A percentile compares a stretch with the other conserved stretches of the same genome.
phyloP scores from a whole-genome alignment of 139 green algal genomes.

The Dunaliella primolecta region DNA sequence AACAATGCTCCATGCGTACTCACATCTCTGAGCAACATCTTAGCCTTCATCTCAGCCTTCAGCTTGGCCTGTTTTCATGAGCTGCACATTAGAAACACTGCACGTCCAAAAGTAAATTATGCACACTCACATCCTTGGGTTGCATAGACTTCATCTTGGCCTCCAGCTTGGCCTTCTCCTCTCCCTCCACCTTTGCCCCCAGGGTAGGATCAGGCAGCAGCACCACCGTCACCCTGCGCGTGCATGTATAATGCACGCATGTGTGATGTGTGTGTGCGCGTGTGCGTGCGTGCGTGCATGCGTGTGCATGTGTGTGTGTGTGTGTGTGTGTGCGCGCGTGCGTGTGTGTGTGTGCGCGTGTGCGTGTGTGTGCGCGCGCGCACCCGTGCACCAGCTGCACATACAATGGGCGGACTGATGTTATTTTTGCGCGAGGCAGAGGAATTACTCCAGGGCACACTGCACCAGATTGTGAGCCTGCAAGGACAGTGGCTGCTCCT shows the following conservation, averaged over 20 bases:
- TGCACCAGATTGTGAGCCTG: too few species aligned
- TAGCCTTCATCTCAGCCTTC: too few species aligned
- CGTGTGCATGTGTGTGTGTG: slow-evolving; percentile 41
- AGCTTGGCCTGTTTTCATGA: too few species aligned
- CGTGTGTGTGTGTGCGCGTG: neutral
- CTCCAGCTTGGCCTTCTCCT: slow-evolving; percentile 67
- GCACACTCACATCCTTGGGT: slow-evolving; percentile 52
- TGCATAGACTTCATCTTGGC: slow-evolving; percentile 42
- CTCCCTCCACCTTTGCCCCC: slow-evolving; percentile 60
- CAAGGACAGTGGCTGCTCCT: too few species aligned
- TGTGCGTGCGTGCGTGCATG: slow-evolving; percentile 38
- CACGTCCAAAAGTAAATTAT: neutral
- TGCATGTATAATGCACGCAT: too few species aligned
- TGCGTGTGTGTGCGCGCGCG: neutral
- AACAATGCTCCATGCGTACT: too few species aligned
- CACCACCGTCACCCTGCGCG: slow-evolving; percentile 68
- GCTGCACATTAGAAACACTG: too few species aligned
- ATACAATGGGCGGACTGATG: too few species aligned
- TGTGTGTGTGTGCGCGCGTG: slow-evolving; percentile 36
- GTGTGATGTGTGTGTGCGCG: neutral
- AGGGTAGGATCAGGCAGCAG: slow-evolving; percentile 73
- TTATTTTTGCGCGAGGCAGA: too few species aligned
- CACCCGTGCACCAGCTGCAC: neutral
- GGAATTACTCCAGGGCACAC: too few species aligned
- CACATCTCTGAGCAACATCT: too few species aligned